Base-by-base conservation (phyloP, 169 alveolate species). In the Plasmodium chabaudi region DNA sequence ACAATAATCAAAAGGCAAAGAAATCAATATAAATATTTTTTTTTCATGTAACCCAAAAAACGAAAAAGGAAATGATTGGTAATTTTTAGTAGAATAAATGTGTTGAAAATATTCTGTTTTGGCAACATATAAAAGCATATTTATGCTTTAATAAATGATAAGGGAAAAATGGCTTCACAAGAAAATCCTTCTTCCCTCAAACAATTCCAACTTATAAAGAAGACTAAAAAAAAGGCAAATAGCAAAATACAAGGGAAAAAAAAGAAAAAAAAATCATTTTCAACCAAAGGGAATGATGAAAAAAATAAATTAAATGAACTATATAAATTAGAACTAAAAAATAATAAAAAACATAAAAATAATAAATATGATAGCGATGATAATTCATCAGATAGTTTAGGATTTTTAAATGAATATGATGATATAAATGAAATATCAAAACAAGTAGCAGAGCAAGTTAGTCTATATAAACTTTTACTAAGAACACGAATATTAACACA, bases 401-500 rank as follows among this genome's bases (percentile, higher is more conserved):
- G 67, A n/a, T 57, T 77, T 13, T 21, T 77, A 44, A 77, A 77
- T 64, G 89, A 77, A 2, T 77, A 77, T 69, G 75, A 68, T 65
- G 79, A 77, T 77, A 65, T 77, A 77, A 68, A 63, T 17, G 79
- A 77, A 77, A 59, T 77, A 77, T 53, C 89, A 53, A 34, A 77
- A 51, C 71, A 64, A 42, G 89, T 77, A 27, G 27, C 64, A 7
- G 89, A 77, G 9, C 89, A 77, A 23, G 72, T 77, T 51, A 63
- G 59, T 21, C 53, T 77, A 65, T 65, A 77, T 65, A 77, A 59
- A 53, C 39, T 64, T 64, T 77, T 77, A 25, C 25, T 77, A 77
- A 77, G 89, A 64, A 77, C 59, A 68, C 64, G 89, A 77, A 77
- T 77, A 49, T 77, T 77, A 63, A 77, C 79, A 13, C 89, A 77